Conservation (phyloP, 495 filamentous ascomycete species). For the Neurospora sp. region DNA sequence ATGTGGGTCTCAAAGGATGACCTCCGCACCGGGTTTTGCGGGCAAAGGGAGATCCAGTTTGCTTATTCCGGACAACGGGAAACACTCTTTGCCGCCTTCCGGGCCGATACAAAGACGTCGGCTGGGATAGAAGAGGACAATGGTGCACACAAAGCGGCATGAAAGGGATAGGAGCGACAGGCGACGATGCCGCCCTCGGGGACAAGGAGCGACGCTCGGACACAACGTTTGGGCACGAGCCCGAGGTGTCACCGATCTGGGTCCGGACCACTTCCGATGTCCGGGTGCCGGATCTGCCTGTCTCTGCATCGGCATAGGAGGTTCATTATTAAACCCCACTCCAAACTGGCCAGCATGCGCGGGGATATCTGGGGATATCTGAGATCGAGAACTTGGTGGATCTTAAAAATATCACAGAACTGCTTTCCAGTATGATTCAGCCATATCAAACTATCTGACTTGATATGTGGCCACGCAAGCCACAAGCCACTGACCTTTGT, state of each 20-base stretch:
- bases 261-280: background rate
- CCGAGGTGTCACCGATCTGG: background rate
- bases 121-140: background rate
- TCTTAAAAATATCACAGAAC: background rate
- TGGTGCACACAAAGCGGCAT: background rate
- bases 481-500: background rate
- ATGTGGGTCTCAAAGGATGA: constrained; percentile 30
- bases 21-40: constrained; percentile 11
- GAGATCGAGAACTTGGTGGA: background rate
- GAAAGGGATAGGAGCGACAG: background rate
- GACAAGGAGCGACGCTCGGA: background rate
- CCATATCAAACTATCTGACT: background rate
- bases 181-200: background rate
- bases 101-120: background rate
- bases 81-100: constrained; percentile 16
- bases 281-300: background rate
- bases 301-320: background rate
- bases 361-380: background rate
- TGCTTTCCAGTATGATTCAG: background rate
- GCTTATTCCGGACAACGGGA: constrained; percentile 19
- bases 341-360: background rate
- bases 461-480: background rate
- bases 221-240: background rate
- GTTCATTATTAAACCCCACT: background rate
- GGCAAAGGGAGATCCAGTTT: constrained; percentile 19